These are phyloP conservation scores for Candida koratica DNA, from an alignment of 805 yeast genomes.

Conservation along the genomic window DNA sequence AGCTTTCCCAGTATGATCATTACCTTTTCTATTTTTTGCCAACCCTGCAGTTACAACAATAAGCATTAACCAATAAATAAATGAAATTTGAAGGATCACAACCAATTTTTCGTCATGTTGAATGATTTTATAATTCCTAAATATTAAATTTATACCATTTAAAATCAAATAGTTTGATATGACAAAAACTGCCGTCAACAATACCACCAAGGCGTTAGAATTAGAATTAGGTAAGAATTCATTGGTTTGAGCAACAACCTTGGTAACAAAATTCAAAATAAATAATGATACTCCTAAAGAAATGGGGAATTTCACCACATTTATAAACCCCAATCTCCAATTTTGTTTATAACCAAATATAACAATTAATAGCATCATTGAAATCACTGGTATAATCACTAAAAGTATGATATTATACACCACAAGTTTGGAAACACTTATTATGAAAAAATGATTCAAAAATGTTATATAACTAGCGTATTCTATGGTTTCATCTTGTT, in stretches of 20 bases:
- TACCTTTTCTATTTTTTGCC: slow-evolving; percentile 36
- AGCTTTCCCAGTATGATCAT: slow-evolving; percentile 54
- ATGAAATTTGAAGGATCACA: slow-evolving; percentile 46
- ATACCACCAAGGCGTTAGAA: slow-evolving; percentile 30
- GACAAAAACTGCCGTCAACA: slow-evolving; percentile 46
- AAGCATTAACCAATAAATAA: slow-evolving; percentile 54
- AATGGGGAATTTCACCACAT: slow-evolving; percentile 55
- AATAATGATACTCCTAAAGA: slow-evolving; percentile 46
- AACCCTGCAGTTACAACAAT: slow-evolving; percentile 46
- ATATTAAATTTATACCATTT: slow-evolving; percentile 37
- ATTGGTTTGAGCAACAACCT: slow-evolving; percentile 20
- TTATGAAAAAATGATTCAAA: slow-evolving; percentile 53
- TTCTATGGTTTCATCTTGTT: slow-evolving; percentile 2
- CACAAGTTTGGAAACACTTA: slow-evolving; percentile 49
- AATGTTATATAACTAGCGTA: slow-evolving; percentile 65
- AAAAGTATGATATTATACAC: slow-evolving; percentile 51
- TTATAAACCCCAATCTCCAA: slow-evolving; percentile 39
- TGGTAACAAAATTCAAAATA: slow-evolving; percentile 22
- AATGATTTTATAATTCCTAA: slow-evolving; percentile 29
- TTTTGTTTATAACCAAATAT: slow-evolving; percentile 44
- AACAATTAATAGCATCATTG: slow-evolving; percentile 44
- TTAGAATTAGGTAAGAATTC: slow-evolving; percentile 39
- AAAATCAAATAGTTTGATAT: slow-evolving; percentile 55
- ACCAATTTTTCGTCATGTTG: slow-evolving; percentile 44
- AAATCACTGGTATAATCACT: slow-evolving; percentile 51